These are phyloP conservation scores for Yamadazyma diddensiae DNA, from an alignment of 1,139 yeast genomes.

Conservation along the genomic window DNA sequence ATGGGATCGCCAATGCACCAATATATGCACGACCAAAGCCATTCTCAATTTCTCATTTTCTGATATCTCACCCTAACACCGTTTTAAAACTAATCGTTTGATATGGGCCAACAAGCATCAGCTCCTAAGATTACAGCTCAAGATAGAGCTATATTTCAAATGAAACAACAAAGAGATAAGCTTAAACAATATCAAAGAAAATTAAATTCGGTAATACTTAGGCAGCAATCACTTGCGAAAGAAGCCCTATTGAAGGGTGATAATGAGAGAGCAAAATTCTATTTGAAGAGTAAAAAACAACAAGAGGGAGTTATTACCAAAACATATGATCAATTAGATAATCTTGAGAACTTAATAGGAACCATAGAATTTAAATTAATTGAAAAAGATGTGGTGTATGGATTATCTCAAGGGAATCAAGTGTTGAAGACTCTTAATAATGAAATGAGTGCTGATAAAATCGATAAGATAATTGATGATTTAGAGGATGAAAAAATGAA, in stretches of 20 bases:
- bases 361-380: conserved; percentile 86
- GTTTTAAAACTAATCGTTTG: too few species aligned
- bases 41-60: too few species aligned
- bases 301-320: conserved; percentile 67
- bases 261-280: conserved; percentile 60
- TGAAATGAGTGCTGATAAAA: conserved; percentile 74
- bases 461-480: conserved; percentile 83
- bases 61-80: too few species aligned
- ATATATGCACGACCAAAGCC: too few species aligned
- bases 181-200: conserved; percentile 70
- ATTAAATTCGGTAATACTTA: conserved; percentile 51
- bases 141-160: conserved; percentile 80
- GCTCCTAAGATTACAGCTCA: conserved; percentile 69
- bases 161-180: conserved; percentile 85
- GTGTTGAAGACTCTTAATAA: conserved; percentile 71
- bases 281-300: conserved; percentile 75
- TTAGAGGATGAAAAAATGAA: conserved; percentile 76
- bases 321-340: conserved; percentile 75
- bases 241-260: conserved; percentile 55
- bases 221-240: conserved; percentile 59
- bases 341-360: conserved; percentile 67
- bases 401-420: conserved; percentile 75
- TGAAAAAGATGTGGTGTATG: conserved; percentile 79
- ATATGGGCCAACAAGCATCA: conserved; percentile 46
- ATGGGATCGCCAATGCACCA: too few species aligned